Conservation (phyloP, 75 land plant species). For the Pinus tabuliformis region DNA sequence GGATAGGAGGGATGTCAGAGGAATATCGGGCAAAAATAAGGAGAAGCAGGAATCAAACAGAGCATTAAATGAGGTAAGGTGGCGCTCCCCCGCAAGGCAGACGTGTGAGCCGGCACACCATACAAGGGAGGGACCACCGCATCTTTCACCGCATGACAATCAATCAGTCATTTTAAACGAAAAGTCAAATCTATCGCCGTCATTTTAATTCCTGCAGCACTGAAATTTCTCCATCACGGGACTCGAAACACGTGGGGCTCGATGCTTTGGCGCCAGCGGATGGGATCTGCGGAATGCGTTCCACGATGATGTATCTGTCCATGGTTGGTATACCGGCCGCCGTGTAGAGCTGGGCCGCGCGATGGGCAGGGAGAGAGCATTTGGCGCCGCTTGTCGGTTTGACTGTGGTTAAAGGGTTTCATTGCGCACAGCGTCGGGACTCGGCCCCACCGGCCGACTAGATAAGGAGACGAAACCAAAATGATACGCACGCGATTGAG, state of each 20-base stretch:
- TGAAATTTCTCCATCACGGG: not conserved
- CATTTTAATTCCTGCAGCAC: not conserved
- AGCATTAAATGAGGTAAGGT: not conserved
- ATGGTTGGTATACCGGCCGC: not conserved
- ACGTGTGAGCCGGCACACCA: not conserved
- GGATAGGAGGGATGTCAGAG: no score
- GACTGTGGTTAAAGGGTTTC: not conserved
- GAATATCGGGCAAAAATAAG: no score
- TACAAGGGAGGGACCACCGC: not conserved
- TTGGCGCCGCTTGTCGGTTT: not conserved
- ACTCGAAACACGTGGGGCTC: conserved; percentile 9
- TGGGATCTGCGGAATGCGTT: no score
- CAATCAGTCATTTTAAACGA: not conserved
- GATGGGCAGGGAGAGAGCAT: not conserved
- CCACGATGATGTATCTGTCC: not conserved
- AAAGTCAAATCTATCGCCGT: conserved; percentile 3
- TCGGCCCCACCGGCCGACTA: not conserved
- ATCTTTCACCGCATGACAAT: not conserved
- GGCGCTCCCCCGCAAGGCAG: not conserved
- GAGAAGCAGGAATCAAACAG: no score
- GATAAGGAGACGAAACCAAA: no score
- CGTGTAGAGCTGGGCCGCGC: not conserved
- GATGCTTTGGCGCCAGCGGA: not conserved
- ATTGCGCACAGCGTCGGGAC: no score
- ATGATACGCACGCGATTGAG: not conserved